These are phyloP conservation scores for Conringia planisiliqua DNA, from an alignment of 345 rosid species.

Conservation along the genomic window DNA sequence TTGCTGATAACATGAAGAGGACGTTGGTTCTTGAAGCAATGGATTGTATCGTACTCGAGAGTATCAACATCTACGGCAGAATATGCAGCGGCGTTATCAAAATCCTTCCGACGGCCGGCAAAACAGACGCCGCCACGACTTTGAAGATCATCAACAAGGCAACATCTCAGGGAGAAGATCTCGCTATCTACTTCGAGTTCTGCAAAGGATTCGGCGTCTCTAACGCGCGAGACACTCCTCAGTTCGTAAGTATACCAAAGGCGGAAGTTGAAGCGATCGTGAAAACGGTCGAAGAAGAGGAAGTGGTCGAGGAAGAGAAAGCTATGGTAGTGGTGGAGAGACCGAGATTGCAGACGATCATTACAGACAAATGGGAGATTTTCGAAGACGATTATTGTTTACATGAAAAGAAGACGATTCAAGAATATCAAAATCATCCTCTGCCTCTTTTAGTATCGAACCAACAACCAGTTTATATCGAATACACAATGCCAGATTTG, in stretches of 20 bases:
- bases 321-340: conserved; percentile 15
- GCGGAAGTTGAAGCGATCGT: conserved; percentile 48
- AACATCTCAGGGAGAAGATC: conserved; percentile 44
- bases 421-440: conserved; percentile 8
- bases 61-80: conserved; percentile 54
- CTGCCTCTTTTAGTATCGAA: conserved; percentile 13
- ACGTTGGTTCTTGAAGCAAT: conserved; percentile 62
- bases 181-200: conserved; percentile 47
- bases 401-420: neutral
- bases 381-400: conserved; percentile 27
- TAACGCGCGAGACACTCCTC: conserved; percentile 47
- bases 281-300: conserved; percentile 30
- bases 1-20: conserved; percentile 46
- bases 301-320: conserved; percentile 17
- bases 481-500: conserved; percentile 34
- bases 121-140: conserved; percentile 44
- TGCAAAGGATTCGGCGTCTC: conserved; percentile 51
- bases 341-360: conserved; percentile 19
- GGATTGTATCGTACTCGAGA: conserved; percentile 66
- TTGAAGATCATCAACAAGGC: conserved; percentile 48
- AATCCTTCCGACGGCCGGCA: conserved; percentile 33
- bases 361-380: conserved; percentile 32
- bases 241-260: conserved; percentile 42
- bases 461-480: conserved; percentile 23
- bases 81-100: conserved; percentile 44